Conservation (phyloP, 2,329 filamentous ascomycete species). For the Gnomoniopsis smithogilvyi region DNA sequence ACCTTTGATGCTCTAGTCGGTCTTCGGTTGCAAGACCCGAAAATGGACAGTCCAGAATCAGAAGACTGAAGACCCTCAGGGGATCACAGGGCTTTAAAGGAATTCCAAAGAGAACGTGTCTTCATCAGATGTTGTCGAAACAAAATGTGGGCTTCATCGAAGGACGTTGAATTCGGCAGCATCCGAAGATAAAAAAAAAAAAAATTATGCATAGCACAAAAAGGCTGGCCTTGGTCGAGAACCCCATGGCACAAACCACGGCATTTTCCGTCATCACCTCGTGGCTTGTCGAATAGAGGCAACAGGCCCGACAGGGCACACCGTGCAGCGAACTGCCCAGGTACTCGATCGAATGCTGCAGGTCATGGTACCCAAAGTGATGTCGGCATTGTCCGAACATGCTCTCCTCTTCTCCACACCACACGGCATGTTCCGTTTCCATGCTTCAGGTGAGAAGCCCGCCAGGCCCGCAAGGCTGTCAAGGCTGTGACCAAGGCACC, state of each 20-base stretch:
- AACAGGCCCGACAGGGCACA: neutral
- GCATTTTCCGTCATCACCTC: neutral
- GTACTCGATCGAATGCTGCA: neutral
- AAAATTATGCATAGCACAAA: neutral
- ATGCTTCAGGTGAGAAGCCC: no score
- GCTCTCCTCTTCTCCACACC: no score
- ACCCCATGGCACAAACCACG: neutral
- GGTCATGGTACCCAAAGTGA: neutral
- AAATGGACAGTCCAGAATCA: slow-evolving; percentile 18
- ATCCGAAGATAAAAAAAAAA: no score
- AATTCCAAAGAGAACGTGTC: neutral
- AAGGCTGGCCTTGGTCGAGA: no score
- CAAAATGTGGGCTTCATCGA: neutral
- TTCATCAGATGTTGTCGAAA: neutral
- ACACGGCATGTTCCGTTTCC: no score
- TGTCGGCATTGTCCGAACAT: neutral
- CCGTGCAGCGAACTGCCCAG: neutral
- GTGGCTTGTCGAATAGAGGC: neutral
- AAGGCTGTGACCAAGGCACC: no score
- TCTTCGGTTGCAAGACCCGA: neutral
- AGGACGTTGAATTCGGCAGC: neutral
- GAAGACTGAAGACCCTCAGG: slow-evolving; percentile 19
- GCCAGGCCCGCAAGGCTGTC: no score
- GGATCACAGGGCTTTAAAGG: neutral
- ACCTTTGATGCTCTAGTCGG: slow-evolving; percentile 57